These are phyloP conservation scores for Globisporangium alternatum DNA, from an alignment of 352 stramenopile genomes.

Conservation along the genomic window DNA sequence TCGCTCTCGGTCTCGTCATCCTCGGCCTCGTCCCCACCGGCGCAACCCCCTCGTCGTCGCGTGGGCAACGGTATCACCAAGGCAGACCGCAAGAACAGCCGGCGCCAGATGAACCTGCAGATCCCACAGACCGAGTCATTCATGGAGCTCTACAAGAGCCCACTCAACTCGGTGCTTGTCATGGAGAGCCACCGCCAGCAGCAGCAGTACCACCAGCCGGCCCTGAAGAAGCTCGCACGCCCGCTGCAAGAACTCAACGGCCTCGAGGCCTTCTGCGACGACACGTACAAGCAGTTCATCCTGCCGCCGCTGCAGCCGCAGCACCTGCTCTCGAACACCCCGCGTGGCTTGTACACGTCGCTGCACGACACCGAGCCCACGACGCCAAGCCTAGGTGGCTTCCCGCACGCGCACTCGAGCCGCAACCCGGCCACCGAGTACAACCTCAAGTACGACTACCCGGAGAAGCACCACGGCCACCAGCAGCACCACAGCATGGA, in stretches of 20 bases:
- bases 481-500: conserved; percentile 21
- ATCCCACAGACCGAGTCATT: conserved; percentile 31
- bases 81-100: conserved; percentile 34
- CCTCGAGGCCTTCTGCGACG: conserved; percentile 53
- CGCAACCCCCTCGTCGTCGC: conserved; percentile 22
- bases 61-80: conserved; percentile 53
- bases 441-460: conserved; percentile 39
- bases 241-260: conserved; percentile 27
- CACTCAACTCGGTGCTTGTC: conserved; percentile 22
- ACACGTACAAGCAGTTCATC: conserved; percentile 44
- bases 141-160: conserved; percentile 41
- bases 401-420: conserved; percentile 27
- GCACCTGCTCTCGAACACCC: conserved; percentile 33
- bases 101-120: conserved; percentile 25
- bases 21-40: conserved; percentile 4
- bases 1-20: conserved; percentile 2
- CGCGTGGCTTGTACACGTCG: conserved; percentile 16
- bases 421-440: conserved; percentile 10
- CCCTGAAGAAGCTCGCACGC: conserved; percentile 53
- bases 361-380: conserved; percentile 16
- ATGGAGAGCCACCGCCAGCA: conserved; percentile 19
- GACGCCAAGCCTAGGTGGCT: conserved; percentile 24
- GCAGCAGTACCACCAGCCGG: conserved; percentile 37
- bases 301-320: conserved; percentile 45
- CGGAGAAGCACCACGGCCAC: neutral